Evolutionary conservation across 2,329 filamentous ascomycete species (phyloP).

Genomic region (Aspergillus tubingensis): DNA sequence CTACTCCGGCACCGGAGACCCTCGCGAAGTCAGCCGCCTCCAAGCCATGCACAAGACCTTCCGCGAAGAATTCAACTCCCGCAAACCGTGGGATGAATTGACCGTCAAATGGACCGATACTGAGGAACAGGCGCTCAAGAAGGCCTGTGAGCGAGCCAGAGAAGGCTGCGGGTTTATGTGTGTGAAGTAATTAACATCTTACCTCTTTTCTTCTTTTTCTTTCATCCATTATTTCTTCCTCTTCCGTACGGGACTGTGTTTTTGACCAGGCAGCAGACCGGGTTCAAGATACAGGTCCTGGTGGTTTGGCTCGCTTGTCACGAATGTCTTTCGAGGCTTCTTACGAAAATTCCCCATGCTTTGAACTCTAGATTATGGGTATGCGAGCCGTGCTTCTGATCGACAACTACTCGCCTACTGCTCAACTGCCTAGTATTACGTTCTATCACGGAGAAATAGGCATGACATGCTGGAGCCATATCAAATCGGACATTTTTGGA

Average conservation of each 20-base stretch:
- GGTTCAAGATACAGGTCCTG: not conserved
- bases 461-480: not conserved
- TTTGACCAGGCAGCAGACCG: conserved; percentile 1
- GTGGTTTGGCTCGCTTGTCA: not conserved
- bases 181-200: conserved; percentile 51
- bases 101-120: conserved; percentile 65
- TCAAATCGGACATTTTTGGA: not conserved
- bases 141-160: conserved; percentile 58
- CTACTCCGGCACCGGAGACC: conserved; percentile 66
- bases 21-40: conserved; percentile 57
- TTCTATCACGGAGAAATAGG: not conserved
- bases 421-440: not conserved
- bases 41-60: conserved; percentile 59
- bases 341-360: not conserved
- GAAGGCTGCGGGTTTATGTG: conserved; percentile 61
- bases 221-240: not conserved
- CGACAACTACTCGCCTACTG: not conserved
- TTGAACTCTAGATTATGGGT: not conserved
- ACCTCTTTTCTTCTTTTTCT: too few species aligned
- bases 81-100: conserved; percentile 63
- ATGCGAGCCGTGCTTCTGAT: not conserved
- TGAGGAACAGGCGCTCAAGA: conserved; percentile 61
- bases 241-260: not conserved
- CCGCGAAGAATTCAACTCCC: conserved; percentile 58
- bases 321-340: not conserved